phyloP scores from a whole-genome alignment of 306 rosid species.

The Vigna unguiculata region DNA sequence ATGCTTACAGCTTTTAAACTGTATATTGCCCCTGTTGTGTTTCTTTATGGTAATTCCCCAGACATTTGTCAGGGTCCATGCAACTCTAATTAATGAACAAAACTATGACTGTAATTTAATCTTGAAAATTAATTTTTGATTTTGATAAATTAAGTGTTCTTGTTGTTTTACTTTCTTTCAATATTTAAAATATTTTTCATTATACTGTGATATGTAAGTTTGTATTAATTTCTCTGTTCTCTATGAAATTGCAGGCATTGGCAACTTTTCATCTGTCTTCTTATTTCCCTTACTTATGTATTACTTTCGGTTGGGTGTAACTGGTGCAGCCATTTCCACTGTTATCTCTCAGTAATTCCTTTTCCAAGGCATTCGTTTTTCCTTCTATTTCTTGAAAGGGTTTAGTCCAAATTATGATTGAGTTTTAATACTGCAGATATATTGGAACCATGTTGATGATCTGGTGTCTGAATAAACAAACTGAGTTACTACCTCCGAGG shows the following conservation, averaged over 20 bases:
- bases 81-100: constrained; percentile 10
- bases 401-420: constrained; percentile 35
- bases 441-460: constrained; percentile 79
- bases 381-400: constrained; percentile 40
- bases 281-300: constrained; percentile 85
- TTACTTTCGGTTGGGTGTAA: constrained; percentile 76
- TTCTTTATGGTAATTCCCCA: constrained; percentile 17
- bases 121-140: constrained; percentile 18
- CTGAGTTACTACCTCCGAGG: constrained; percentile 84
- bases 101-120: constrained; percentile 6
- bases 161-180: constrained; percentile 35
- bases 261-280: constrained; percentile 77
- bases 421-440: constrained; percentile 63
- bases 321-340: constrained; percentile 92
- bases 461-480: constrained; percentile 78
- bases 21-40: neutral
- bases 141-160: constrained; percentile 19
- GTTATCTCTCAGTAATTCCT: constrained; percentile 91
- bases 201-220: constrained; percentile 24
- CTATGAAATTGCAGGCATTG: constrained; percentile 72
- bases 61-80: constrained; percentile 3
- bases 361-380: constrained; percentile 37
- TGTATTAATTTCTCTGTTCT: constrained; percentile 45
- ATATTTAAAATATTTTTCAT: constrained; percentile 25
- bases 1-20: constrained; percentile 2